phyloP scores from a whole-genome alignment of 345 rosid genomes.

The Viola odorata region DNA sequence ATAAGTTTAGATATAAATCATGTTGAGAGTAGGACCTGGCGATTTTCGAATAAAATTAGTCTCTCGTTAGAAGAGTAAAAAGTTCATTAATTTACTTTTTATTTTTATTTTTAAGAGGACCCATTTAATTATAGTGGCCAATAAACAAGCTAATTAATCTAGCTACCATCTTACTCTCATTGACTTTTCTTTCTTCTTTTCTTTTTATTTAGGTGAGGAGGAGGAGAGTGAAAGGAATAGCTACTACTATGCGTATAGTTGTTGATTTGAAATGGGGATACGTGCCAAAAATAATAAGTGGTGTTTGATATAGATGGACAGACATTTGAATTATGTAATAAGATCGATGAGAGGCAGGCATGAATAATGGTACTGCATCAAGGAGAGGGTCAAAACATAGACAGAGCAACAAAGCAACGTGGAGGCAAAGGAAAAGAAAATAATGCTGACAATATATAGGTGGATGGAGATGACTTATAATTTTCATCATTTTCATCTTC shows the following conservation, averaged over 20 bases:
- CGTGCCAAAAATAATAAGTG: conserved; percentile 13
- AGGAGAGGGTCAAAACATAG: conserved; percentile 3
- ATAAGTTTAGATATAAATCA: no score
- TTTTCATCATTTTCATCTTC: no score
- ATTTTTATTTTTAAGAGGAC: no score
- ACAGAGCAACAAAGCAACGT: conserved; percentile 22
- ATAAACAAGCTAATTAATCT: conserved; percentile 10
- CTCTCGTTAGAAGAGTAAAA: no score
- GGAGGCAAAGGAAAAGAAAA: conserved; percentile 36
- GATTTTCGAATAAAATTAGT: no score
- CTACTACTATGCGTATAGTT: no score
- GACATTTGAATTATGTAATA: no score
- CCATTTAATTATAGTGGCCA: no score
- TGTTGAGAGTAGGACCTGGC: no score
- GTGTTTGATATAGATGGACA: background rate
- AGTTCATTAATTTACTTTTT: no score
- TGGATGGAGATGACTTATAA: background rate
- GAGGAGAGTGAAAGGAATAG: background rate
- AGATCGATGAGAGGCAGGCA: background rate
- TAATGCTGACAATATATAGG: conserved; percentile 17
- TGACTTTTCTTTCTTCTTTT: background rate
- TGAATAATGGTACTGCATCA: conserved; percentile 12
- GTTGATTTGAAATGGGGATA: conserved; percentile 32
- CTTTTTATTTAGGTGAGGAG: conserved; percentile 8
- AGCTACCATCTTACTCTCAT: background rate